These are phyloP conservation scores for Tardiomyces blankii DNA, from an alignment of 1,139 yeast species.

Conservation along the genomic window DNA sequence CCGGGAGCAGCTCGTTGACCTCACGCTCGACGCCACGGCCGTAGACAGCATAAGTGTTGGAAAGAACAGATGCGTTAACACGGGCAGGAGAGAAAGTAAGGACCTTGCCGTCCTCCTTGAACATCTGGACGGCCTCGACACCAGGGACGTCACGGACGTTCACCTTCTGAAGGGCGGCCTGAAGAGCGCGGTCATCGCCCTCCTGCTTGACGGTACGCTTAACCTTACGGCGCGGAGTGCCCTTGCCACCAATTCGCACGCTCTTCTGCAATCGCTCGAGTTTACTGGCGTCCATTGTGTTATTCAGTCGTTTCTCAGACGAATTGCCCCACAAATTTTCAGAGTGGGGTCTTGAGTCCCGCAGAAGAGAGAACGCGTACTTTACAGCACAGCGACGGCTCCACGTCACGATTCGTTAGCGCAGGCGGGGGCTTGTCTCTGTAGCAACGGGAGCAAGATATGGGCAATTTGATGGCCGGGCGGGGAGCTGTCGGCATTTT, in stretches of 20 bases:
- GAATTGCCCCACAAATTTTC: background rate
- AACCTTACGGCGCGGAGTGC: conserved; percentile 54
- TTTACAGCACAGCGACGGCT: background rate
- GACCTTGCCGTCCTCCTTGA: conserved; percentile 93
- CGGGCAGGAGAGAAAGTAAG: conserved; percentile 84
- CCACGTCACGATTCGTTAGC: no score
- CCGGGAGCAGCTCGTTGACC: conserved; percentile 88
- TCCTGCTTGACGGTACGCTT: conserved; percentile 66
- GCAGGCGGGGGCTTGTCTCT: no score
- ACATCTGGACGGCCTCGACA: conserved; percentile 95
- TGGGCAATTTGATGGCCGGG: no score
- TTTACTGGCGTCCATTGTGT: conserved; percentile 26
- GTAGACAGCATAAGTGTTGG: conserved; percentile 90
- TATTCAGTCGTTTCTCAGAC: background rate
- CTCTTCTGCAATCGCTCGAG: conserved; percentile 29
- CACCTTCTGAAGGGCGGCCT: conserved; percentile 80
- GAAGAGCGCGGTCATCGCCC: conserved; percentile 82
- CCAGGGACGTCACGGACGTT: conserved; percentile 83
- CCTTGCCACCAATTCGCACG: conserved; percentile 36
- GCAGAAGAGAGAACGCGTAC: background rate
- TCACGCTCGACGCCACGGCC: conserved; percentile 94
- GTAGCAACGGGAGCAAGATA: no score
- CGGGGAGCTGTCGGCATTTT: no score
- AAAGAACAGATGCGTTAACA: conserved; percentile 85
- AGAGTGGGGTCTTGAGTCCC: background rate